Percentiles rank a stretch among this genome's conserved stretches.
Evolutionary conservation across 495 filamentous ascomycete genomes (phyloP).

Genomic region (Cudoniella acicularis): DNA sequence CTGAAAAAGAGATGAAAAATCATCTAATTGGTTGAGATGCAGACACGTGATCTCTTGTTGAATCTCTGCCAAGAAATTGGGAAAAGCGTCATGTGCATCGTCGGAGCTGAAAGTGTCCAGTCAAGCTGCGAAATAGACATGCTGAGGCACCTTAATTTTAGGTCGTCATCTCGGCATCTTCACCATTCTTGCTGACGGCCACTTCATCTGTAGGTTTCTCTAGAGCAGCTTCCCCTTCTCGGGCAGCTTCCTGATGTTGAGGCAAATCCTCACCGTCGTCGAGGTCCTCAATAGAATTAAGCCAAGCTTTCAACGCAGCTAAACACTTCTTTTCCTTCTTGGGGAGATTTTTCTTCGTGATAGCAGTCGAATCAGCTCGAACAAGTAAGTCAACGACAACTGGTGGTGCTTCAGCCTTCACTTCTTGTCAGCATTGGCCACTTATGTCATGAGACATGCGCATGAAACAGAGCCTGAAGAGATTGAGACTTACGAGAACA

Average conservation of each 20-base stretch:
- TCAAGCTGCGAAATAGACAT: neutral
- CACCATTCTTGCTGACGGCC: neutral
- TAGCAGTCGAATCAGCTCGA: constrained; percentile 5
- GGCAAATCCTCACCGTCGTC: too few species aligned
- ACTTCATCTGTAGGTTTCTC: neutral
- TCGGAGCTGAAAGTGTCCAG: constrained; percentile 1
- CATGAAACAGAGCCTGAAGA: neutral
- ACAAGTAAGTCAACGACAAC: constrained; percentile 12
- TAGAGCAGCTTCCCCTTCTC: neutral
- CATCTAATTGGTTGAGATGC: neutral
- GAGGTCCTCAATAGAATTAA: constrained; percentile 3
- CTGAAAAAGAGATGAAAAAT: too few species aligned
- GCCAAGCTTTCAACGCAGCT: constrained; percentile 32
- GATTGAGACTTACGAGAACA: constrained; percentile 37
- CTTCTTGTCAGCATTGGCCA: constrained; percentile 19
- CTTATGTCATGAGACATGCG: constrained; percentile 15
- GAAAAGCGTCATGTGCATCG: neutral
- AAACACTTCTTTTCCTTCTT: constrained; percentile 32
- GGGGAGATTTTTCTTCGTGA: constrained; percentile 12
- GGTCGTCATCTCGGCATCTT: constrained; percentile 14
- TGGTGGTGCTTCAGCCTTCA: constrained; percentile 33
- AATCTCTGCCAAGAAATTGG: neutral
- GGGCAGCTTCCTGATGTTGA: neutral
- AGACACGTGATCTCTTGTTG: neutral
- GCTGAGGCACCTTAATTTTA: neutral